Evolutionary conservation across 2,329 filamentous ascomycete species (phyloP).

Genomic region (Pezicula neosporulosa): DNA sequence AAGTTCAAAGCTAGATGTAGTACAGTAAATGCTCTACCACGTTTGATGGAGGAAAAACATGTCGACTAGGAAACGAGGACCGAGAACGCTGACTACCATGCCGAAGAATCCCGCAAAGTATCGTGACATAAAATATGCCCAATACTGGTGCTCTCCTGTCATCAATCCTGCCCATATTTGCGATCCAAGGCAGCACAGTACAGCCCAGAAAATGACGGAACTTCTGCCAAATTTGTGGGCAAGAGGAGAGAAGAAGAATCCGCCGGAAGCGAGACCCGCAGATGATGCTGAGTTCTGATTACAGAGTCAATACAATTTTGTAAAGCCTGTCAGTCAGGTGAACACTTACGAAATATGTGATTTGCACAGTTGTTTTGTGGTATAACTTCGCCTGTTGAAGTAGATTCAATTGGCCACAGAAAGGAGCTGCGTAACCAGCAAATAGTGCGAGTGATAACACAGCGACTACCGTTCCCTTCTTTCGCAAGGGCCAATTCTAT

Average conservation of each 20-base stretch:
- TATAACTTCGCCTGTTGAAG: no score
- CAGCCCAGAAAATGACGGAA: constrained; percentile 33
- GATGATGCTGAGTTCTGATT: background rate
- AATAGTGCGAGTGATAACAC: no score
- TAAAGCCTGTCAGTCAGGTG: no score
- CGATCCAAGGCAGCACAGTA: constrained; percentile 27
- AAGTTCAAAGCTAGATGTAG: constrained; percentile 30
- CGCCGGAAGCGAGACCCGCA: background rate
- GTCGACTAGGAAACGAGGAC: constrained; percentile 34
- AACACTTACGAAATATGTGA: no score
- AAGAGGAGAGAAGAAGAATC: constrained; percentile 28
- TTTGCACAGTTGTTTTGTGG: no score
- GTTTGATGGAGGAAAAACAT: constrained; percentile 37
- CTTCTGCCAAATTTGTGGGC: constrained; percentile 30
- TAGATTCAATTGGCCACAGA: no score
- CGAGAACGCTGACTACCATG: constrained; percentile 31
- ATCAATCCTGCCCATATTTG: constrained; percentile 33
- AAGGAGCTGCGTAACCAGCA: no score
- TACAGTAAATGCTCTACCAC: constrained; percentile 33
- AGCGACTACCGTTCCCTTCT: no score
- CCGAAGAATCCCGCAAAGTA: constrained; percentile 34
- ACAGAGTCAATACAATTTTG: no score
- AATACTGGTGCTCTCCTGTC: constrained; percentile 29
- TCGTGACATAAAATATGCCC: constrained; percentile 30
- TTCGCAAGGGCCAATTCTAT: no score